Evolutionary conservation across 208 protist species (phyloP), one percentile per base, ranked within the genome.

Genomic region (Acanthamoeba culbertsoni): DNA sequence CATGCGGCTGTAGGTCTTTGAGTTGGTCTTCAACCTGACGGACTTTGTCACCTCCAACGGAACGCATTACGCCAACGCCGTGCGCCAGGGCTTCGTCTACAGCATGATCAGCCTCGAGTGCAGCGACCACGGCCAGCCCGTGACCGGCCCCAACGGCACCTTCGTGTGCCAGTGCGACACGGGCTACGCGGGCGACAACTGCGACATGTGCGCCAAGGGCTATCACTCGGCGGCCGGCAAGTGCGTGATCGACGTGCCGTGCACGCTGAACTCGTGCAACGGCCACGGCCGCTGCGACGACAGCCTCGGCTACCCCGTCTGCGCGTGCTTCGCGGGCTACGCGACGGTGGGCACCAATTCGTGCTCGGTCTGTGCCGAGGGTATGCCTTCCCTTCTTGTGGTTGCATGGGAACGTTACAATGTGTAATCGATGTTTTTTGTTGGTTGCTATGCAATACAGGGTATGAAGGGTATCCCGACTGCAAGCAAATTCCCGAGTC

Each of bases 11-110:
- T 31, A 77, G 57, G 48, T n/a, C 8, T 91, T 91, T 42, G 84
- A 91, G 84, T 43, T 91, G 84, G 84, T 91, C 23, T 91, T 91
- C n/a, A 91, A 91, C 59, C 26, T 91, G 23, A 71, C 84, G 23
- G 84, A 91, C 7, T 91, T 91, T 40, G 46, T 26, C 33, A 91
- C 84, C 2, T 8, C 55, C 18, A 91, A 91, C 59, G 84, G 84
- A 4, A 53, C 55, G n/a, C 55, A 51, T 37, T 91, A 71, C n/a
- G 51, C 51, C 28, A 91, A 91, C 55, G 31, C 84, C n/a, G 84
- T 45, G 18, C 84, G 71, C 53, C 53, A 51, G n/a, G 84, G 84
- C 18, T 43, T 37, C 46, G 31, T 51, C 12, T 91, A 91, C 84
- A 46, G 42, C 53, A 23, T 91, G 53, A 26, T 71, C 35, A 71